Evolutionary conservation across 1,139 yeast genomes (phyloP).

Genomic region (Petasospora fabianii): DNA sequence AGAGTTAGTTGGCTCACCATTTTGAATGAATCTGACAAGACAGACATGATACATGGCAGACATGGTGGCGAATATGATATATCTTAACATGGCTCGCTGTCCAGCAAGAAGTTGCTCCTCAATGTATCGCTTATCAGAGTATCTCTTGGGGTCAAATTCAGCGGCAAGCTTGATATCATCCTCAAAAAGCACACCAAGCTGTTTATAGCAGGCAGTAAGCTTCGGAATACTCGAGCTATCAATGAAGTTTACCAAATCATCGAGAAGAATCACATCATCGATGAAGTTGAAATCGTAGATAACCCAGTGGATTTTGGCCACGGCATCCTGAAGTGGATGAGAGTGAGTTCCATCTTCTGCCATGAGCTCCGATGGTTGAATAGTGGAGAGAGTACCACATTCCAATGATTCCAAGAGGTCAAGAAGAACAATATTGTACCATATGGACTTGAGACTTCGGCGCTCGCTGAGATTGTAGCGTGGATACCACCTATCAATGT

Average conservation of each 20-base stretch:
- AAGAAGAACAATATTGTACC: constrained; percentile 9
- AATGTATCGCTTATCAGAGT: constrained; percentile 2
- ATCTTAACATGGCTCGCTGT: constrained; percentile 6
- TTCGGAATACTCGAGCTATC: constrained; percentile 5
- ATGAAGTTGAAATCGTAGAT: constrained; percentile 8
- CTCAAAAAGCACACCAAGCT: neutral
- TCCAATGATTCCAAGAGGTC: constrained; percentile 9
- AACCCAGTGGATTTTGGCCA: constrained; percentile 2
- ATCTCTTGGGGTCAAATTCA: constrained; percentile 3
- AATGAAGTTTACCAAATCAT: constrained; percentile 5
- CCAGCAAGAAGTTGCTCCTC: constrained; percentile 1
- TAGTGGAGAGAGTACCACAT: constrained; percentile 6
- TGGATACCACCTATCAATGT: constrained; percentile 8
- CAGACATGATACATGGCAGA: constrained; percentile 6
- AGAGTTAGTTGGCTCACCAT: constrained; percentile 4
- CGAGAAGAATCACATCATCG: constrained; percentile 4
- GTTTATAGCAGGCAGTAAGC: constrained; percentile 2
- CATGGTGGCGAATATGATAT: constrained; percentile 4
- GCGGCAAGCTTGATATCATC: neutral
- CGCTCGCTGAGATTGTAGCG: neutral
- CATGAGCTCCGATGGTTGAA: constrained; percentile 3
- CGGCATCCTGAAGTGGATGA: constrained; percentile 3
- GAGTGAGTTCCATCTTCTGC: neutral
- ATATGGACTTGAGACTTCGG: constrained; percentile 6
- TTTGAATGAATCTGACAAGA: constrained; percentile 3